These are phyloP conservation scores for Zygosaccharomyces sapae DNA, from an alignment of 1,139 yeast genomes.

Conservation along the genomic window DNA sequence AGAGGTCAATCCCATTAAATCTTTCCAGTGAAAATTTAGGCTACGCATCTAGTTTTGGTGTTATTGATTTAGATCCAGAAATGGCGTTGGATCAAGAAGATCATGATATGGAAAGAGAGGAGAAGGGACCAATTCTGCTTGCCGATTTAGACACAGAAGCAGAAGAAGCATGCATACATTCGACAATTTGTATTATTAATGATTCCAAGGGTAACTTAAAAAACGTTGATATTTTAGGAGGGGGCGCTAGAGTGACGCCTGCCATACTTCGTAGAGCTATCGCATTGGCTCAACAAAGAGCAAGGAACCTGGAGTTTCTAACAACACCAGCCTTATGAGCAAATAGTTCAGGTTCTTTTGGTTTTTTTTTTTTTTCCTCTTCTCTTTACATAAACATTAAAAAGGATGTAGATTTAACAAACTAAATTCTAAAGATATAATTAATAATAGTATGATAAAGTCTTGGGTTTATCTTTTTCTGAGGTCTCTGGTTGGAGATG, in stretches of 20 bases:
- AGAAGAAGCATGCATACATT: constrained; percentile 49
- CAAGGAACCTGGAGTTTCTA: constrained; percentile 33
- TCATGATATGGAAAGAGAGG: constrained; percentile 33
- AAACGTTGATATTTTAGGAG: constrained; percentile 42
- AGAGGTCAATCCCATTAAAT: constrained; percentile 33
- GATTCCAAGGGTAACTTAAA: constrained; percentile 36
- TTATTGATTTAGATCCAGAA: constrained; percentile 44
- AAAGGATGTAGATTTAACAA: too few relatives aligned
- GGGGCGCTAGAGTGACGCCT: constrained; percentile 49
- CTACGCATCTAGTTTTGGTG: constrained; percentile 62
- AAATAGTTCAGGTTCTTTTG: too few relatives aligned
- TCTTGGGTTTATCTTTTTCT: constrained; percentile 33
- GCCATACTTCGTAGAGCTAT: constrained; percentile 47
- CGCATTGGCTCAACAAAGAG: constrained; percentile 42
- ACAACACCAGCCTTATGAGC: background rate
- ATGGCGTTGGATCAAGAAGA: constrained; percentile 36
- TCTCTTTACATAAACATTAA: too few relatives aligned
- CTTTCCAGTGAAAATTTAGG: constrained; percentile 42
- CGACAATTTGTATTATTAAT: constrained; percentile 35
- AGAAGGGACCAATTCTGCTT: constrained; percentile 41
- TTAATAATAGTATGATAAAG: too few relatives aligned
- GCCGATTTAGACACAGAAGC: constrained; percentile 79
- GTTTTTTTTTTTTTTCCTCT: too few relatives aligned
- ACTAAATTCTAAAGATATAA: too few relatives aligned
- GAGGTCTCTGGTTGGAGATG: constrained; percentile 39